Evolutionary conservation across 2,329 filamentous ascomycete species (phyloP).

Genomic region (Blastomyces silverae): DNA sequence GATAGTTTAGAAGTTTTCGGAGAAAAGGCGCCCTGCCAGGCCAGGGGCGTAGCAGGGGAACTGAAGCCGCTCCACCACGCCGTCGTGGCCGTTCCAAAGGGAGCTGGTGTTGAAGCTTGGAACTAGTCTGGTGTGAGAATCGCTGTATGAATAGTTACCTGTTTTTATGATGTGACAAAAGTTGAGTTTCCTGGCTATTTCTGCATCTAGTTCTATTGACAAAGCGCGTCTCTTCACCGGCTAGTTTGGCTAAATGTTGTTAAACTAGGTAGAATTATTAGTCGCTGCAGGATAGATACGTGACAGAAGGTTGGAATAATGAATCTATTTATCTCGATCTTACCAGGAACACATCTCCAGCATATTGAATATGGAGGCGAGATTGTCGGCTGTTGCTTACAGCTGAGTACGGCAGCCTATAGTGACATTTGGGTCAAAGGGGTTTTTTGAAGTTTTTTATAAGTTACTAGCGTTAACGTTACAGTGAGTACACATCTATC

Average conservation of each 20-base stretch:
- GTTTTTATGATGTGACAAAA: not conserved
- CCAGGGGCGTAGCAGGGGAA: constrained; percentile 41
- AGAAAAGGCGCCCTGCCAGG: constrained; percentile 44
- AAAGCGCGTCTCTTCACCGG: too few species aligned
- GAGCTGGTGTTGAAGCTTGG: not conserved
- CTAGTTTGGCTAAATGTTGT: not conserved
- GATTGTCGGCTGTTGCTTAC: too few species aligned
- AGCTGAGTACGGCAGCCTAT: too few species aligned
- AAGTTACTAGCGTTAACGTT: too few species aligned
- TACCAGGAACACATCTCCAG: not conserved
- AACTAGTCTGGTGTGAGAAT: not conserved
- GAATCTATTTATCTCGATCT: not conserved
- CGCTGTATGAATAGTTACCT: constrained; percentile 5
- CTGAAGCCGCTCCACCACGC: not conserved
- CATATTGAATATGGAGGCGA: not conserved
- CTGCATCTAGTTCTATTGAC: not conserved
- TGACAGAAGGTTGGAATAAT: not conserved
- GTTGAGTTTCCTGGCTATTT: not conserved
- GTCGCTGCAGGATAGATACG: not conserved
- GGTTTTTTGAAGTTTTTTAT: too few species aligned
- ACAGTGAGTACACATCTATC: too few species aligned
- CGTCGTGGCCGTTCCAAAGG: not conserved
- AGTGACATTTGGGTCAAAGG: too few species aligned
- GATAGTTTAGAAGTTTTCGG: constrained; percentile 7
- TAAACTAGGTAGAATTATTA: not conserved